Evolutionary conservation across 371 early-diverging fungal species (phyloP), one percentile per base, ranked within the genome.

Genomic region (Mucor piriformis): DNA sequence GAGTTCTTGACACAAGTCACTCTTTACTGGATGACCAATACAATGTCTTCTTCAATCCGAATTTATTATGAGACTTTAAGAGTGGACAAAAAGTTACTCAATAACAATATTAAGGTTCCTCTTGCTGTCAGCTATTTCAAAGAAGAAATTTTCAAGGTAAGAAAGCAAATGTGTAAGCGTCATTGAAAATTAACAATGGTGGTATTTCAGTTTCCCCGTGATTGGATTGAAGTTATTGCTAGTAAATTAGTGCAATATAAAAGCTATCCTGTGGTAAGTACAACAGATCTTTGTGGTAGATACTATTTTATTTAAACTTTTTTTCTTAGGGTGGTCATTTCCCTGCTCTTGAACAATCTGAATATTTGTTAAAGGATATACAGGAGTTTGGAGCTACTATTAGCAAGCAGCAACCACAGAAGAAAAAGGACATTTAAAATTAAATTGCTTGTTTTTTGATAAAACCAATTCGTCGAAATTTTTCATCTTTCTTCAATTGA

Each of bases 281-380:
- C n/a, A 43, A 16, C 12, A 37, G 7, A 34, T 3, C 48, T 13
- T 27, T 24, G 18, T 32, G 13, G 32, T 15, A 44, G 15, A 47
- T 33, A 55, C 16, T 18, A 6, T 16, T 34, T 34, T 13, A 34
- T 11, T 15, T 38, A n/a, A 38, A 38, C 38, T 13, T 38, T 29
- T 0, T 29, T 29, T 29, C 8, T 29, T 66, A 76, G 74, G 88
- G 89, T 23, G 90, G 90, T 0, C 90, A 88, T 57, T 90, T 90
- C 62, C 82, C 87, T n/a, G 86, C 83, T 3, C 63, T 88, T 57
- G 89, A 90, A 63, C 73, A 75, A n/a, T 76, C 82, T 1, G 73
- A 77, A n/a, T 24, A 76, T 48, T 57, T 85, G 20, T 46, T 67
- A 13, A 51, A 57, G 11, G 87, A 87, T 21, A 44, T 81, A 11